Evolutionary conservation across 352 stramenopile genomes (phyloP).

Genomic region (Plasmopara muralis): DNA sequence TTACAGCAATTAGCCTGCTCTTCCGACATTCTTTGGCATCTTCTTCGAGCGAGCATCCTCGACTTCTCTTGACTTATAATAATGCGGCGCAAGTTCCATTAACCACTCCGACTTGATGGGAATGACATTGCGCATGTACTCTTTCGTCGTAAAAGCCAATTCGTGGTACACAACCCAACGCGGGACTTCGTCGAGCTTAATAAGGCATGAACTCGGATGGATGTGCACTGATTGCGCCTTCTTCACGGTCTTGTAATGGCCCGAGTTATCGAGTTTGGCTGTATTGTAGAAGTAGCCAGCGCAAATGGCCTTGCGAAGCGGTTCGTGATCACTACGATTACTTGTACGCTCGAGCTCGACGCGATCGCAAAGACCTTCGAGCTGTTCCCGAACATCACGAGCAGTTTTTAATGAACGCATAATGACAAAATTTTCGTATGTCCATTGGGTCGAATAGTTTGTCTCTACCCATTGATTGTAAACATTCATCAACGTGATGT

Average conservation of each 20-base stretch:
- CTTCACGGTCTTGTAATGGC: conserved; percentile 99
- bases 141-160: conserved; percentile 98
- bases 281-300: conserved; percentile 99
- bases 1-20: conserved; percentile 25
- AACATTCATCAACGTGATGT: conserved; percentile 95
- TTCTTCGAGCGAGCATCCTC: conserved; percentile 95
- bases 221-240: conserved; percentile 96
- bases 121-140: conserved; percentile 98
- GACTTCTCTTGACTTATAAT: conserved; percentile 97
- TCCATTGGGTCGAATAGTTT: conserved; percentile 96
- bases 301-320: conserved; percentile 95
- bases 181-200: conserved; percentile 86
- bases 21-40: conserved; percentile 88
- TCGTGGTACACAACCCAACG: conserved; percentile 98
- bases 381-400: conserved; percentile 97
- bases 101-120: conserved; percentile 98
- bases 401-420: conserved; percentile 96
- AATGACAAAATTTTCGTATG: conserved; percentile 95
- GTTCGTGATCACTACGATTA: conserved; percentile 87
- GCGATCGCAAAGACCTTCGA: conserved; percentile 97
- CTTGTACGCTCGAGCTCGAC: conserved; percentile 93
- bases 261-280: conserved; percentile 92
- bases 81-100: conserved; percentile 98
- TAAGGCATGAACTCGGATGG: conserved; percentile 97
- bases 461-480: conserved; percentile 98